phyloP scores from a whole-genome alignment of 495 filamentous ascomycete species.

The Xylaria intraflava region DNA sequence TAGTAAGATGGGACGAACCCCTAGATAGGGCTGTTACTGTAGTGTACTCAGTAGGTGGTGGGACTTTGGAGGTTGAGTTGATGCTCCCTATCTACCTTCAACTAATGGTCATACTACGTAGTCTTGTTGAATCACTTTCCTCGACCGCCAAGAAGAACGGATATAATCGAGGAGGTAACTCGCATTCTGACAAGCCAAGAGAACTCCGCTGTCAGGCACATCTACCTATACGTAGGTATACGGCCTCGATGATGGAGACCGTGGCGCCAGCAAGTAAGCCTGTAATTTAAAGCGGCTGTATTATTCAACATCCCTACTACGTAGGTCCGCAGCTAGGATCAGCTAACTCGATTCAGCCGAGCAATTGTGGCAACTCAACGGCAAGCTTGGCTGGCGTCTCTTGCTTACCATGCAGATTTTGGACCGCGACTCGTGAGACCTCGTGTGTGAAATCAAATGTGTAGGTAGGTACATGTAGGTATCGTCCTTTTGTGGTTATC shows the following conservation, averaged over 20 bases:
- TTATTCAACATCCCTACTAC: neutral
- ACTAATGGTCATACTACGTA: too few species aligned
- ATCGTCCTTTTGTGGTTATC: neutral
- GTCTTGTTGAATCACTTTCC: too few species aligned
- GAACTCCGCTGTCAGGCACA: neutral
- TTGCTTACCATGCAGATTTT: too few species aligned
- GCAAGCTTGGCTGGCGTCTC: neutral
- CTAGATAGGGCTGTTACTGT: too few species aligned
- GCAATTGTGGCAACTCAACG: neutral
- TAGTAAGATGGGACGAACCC: too few species aligned
- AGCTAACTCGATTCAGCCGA: neutral
- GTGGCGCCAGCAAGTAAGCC: neutral
- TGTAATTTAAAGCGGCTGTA: slow-evolving; percentile 1
- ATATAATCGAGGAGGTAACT: neutral
- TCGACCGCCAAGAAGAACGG: too few species aligned
- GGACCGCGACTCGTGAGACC: neutral
- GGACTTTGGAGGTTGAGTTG: too few species aligned
- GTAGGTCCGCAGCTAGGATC: neutral
- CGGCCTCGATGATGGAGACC: neutral
- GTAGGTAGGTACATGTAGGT: too few species aligned
- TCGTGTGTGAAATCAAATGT: too few species aligned
- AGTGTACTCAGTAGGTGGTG: too few species aligned
- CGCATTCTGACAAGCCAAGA: neutral
- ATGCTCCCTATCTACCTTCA: too few species aligned
- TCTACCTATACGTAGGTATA: too few species aligned